Base-by-base conservation (phyloP, 768 basidiomycete species). In the Hypholoma fasciculare region DNA sequence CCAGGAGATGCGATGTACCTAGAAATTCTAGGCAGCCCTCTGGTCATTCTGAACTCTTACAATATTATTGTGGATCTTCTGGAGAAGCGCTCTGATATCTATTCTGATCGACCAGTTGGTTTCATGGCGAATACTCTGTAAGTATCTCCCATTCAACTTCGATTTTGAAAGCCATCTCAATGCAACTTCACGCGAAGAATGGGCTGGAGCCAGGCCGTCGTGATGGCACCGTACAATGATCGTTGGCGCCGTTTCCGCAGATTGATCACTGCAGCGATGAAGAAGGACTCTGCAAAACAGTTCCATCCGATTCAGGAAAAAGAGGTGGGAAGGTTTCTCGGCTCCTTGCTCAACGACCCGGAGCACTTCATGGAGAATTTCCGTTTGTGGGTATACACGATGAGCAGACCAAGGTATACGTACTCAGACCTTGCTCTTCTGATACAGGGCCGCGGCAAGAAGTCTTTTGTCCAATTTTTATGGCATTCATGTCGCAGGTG, bases 161-260 rank as follows among this genome's bases (percentile, higher is more conserved):
- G 2, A 23, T n/a, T 14, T 40, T 16, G 17, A n/a, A 26, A 46
- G 19, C 43, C 26, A 36, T 11, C 43, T 36, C 8, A 8, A 6
- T 1, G 6, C 8, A 38, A 26, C 16, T 17, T 36, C n/a, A 7
- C 19, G 20, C 11, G 40, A 27, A n/a, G 4, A 49, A 30, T 68
- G 1, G 60, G 52, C 9, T 52, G 63, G 12, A 58, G 54, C 27
- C 57, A 67, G 40, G 60, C 60, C 2, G 56, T 69, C 13, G 58
- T 63, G 7, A 60, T 68, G 59, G 60, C 66, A 11, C 66, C 68
- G 1, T 70, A 72, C 46, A 69, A 64, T 11, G 58, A 68, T 27
- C 57, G 57, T 34, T 72, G 71, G 71, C 60, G 67, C 30, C 61
- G 65, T 26, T 68, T 65, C 54, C 66, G 71, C 44, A 65, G 65